Evolutionary conservation across 2,329 filamentous ascomycete species (phyloP), one percentile per base, ranked within the genome.

Genomic region (Ceratocystis diversiconidia): DNA sequence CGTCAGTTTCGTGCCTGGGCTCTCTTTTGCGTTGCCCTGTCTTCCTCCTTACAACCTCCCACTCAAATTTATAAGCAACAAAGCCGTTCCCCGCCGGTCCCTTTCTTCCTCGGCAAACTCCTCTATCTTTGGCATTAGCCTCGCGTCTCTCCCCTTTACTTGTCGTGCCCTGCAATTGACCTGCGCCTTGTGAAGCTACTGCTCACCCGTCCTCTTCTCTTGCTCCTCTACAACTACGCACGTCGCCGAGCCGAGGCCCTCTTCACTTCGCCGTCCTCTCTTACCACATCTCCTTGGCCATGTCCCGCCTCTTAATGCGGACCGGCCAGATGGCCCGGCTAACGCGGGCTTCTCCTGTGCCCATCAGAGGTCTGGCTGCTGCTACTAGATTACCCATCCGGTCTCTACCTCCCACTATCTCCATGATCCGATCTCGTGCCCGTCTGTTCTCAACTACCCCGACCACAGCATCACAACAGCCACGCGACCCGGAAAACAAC

Each of bases 221-320:
- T 15, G 12, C 12, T 63, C 28, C 12, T 32, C 22, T 63, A 41
- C 36, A 41, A 41, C 36, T 4, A 41, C 36, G 36, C 36, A 41
- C 36, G 36, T 41, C 36, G 36, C 36, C 36, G 10, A 41, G 36
- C 36, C 36, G 10, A 41, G 36, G 36, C 41, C 46, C n/a, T 63
- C n/a, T 19, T 55, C 22, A 19, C 46, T 41, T 22, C 55, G 19
- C 19, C 22, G 19, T 12, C 50, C 50, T 55, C 50, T 22, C 22
- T 19, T 55, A 22, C 41, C 22, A 46, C 55, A 25, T 52, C 43
- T 41, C 41, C 19, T 50, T 41, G 41, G 46, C 74, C 75, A 88
- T 88, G 86, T 85, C 84, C 74, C 82, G 83, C 72, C 78, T 86
- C 72, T 77, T 88, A 70, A 82, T 85, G 74, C 83, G 84, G 75